Percentiles rank a stretch among this genome's conserved stretches.
These are phyloP conservation scores for Penicillium coprophilum DNA, from an alignment of 495 filamentous ascomycete genomes.

Conservation along the genomic window DNA sequence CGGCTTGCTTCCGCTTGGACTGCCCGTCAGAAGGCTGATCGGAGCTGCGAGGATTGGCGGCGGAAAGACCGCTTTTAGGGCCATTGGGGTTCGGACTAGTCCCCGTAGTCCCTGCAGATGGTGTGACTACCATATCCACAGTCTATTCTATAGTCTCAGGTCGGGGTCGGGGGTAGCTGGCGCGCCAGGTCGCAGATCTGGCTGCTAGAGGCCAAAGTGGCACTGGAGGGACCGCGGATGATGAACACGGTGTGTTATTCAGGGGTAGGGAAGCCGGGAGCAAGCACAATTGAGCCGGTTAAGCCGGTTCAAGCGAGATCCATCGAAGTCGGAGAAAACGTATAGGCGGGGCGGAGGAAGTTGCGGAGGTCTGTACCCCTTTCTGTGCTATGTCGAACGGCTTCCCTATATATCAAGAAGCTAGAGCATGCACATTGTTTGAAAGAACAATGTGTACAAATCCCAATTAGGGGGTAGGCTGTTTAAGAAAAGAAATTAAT, in stretches of 20 bases:
- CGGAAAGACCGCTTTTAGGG: background rate
- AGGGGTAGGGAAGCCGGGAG: slow-evolving; percentile 26
- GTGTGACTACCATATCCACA: slow-evolving; percentile 11
- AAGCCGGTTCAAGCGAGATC: slow-evolving; percentile 16
- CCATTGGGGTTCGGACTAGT: slow-evolving; percentile 1
- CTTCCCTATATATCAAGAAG: slow-evolving; percentile 23
- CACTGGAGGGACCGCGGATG: background rate
- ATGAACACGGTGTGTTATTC: background rate
- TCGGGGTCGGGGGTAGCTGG: background rate
- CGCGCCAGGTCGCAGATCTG: slow-evolving; percentile 5
- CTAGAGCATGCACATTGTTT: slow-evolving; percentile 31
- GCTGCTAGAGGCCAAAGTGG: background rate
- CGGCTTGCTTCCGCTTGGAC: slow-evolving; percentile 20
- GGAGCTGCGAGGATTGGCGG: background rate
- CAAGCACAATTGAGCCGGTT: slow-evolving; percentile 18
- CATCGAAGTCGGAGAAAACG: slow-evolving; percentile 11
- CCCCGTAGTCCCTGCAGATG: slow-evolving; percentile 7
- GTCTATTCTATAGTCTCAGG: background rate
- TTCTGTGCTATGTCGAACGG: slow-evolving; percentile 31
- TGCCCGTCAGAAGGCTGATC: slow-evolving; percentile 13
- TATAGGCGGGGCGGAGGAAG: slow-evolving; percentile 9
- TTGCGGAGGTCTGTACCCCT: slow-evolving; percentile 21
- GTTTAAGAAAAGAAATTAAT: slow-evolving; percentile 11
- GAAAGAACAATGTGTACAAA: slow-evolving; percentile 6
- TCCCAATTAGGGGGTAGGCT: slow-evolving; percentile 13